These are phyloP conservation scores for Pleurotus djamor DNA, from an alignment of 768 basidiomycete species.

Conservation along the genomic window DNA sequence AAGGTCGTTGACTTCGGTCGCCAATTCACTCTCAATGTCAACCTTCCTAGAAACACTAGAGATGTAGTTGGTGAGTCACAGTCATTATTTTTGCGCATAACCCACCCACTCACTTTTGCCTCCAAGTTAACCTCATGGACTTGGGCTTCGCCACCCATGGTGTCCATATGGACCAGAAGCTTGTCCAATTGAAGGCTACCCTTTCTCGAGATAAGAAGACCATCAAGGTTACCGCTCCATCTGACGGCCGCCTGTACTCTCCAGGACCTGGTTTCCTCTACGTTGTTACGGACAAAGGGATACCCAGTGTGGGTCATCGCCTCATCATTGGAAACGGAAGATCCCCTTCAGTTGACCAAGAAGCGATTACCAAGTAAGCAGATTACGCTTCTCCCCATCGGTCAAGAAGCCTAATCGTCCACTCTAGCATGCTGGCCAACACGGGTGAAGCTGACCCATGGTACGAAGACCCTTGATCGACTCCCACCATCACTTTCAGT, in stretches of 20 bases:
- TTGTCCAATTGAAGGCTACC: slow-evolving; percentile 31
- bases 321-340: slow-evolving; percentile 35
- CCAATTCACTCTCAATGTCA: slow-evolving; percentile 28
- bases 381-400: not conserved
- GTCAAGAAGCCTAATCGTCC: not conserved
- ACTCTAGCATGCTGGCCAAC: not conserved
- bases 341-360: slow-evolving; percentile 28
- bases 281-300: slow-evolving; percentile 32
- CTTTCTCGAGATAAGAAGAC: slow-evolving; percentile 27
- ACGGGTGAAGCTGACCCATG: not conserved
- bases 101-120: not conserved
- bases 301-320: slow-evolving; percentile 25
- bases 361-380: slow-evolving; percentile 2
- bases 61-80: slow-evolving; percentile 22
- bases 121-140: slow-evolving; percentile 34
- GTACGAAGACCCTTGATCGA: not conserved
- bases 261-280: slow-evolving; percentile 36
- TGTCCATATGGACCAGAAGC: slow-evolving; percentile 34
- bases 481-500: too few relatives aligned
- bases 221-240: slow-evolving; percentile 29
- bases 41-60: slow-evolving; percentile 24
- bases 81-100: not conserved
- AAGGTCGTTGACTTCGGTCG: slow-evolving; percentile 32
- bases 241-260: slow-evolving; percentile 33
- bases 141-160: slow-evolving; percentile 41